Percentiles rank a stretch among this genome's conserved stretches.
These are phyloP conservation scores for Plasmodium fragile DNA, from an alignment of 169 alveolate species.

Conservation along the genomic window DNA sequence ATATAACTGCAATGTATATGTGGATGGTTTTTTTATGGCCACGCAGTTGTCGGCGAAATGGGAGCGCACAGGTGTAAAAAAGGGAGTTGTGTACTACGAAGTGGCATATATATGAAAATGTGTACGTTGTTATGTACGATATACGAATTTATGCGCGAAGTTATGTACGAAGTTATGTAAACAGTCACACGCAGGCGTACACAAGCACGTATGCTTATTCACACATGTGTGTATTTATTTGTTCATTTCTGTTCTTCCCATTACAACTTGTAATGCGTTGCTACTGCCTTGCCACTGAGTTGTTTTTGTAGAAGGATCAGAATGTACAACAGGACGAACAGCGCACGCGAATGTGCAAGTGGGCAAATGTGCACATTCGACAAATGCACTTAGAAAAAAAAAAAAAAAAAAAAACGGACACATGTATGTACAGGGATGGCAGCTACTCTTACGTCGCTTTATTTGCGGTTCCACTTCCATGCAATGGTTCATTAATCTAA, in stretches of 20 bases:
- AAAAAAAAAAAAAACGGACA: neutral
- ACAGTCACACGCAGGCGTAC: neutral
- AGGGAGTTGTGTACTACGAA: neutral
- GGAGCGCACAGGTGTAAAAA: neutral
- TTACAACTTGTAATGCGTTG: conserved; percentile 58
- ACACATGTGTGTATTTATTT: neutral
- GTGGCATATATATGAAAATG: conserved; percentile 1
- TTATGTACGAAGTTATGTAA: conserved; percentile 3
- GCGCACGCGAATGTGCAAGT: neutral
- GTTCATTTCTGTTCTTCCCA: neutral
- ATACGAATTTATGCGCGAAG: neutral
- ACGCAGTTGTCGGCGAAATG: neutral
- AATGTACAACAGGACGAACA: neutral
- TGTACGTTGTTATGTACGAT: neutral
- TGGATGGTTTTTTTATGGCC: neutral
- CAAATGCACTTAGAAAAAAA: neutral
- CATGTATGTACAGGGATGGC: neutral
- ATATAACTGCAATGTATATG: neutral
- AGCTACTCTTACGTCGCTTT: neutral
- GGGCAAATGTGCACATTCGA: neutral
- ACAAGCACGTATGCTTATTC: neutral
- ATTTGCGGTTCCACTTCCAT: neutral
- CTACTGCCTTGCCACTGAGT: neutral
- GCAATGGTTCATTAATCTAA: neutral
- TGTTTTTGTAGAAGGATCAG: conserved; percentile 27